Evolutionary conservation across 2,329 filamentous ascomycete species (phyloP).

Genomic region (Achaetomium macrosporum): DNA sequence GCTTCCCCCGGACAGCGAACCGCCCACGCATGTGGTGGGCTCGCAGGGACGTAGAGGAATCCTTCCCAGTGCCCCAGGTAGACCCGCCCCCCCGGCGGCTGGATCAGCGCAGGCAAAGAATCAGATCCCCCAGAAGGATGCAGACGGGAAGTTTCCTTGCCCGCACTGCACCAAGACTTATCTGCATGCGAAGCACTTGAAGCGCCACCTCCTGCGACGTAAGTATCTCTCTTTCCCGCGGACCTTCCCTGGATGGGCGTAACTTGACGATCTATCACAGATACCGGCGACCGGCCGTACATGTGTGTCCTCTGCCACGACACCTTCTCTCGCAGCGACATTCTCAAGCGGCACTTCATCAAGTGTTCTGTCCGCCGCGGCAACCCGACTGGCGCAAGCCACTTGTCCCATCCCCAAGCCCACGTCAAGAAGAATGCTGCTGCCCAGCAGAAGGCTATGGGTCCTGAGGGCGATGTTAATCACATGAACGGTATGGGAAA

Average conservation of each 20-base stretch:
- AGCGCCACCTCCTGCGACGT: slow-evolving; percentile 94
- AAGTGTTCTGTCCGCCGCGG: slow-evolving; percentile 96
- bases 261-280: slow-evolving; percentile 40
- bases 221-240: slow-evolving; percentile 44
- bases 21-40: slow-evolving; percentile 86
- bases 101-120: slow-evolving; percentile 68
- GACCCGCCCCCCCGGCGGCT: slow-evolving; percentile 68
- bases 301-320: slow-evolving; percentile 97
- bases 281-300: slow-evolving; percentile 96
- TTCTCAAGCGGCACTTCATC: slow-evolving; percentile 97
- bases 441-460: slow-evolving; percentile 49
- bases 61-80: slow-evolving; percentile 80
- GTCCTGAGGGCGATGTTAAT: slow-evolving; percentile 49
- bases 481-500: slow-evolving; percentile 57
- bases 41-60: slow-evolving; percentile 91
- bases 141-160: slow-evolving; percentile 96
- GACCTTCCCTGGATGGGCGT: slow-evolving; percentile 13
- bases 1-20: slow-evolving; percentile 48
- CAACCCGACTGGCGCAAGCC: slow-evolving; percentile 90
- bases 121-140: slow-evolving; percentile 88
- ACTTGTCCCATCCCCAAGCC: slow-evolving; percentile 86
- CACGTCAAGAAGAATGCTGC: slow-evolving; percentile 74
- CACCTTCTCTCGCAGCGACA: slow-evolving; percentile 96
- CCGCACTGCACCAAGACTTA: slow-evolving; percentile 98
- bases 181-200: slow-evolving; percentile 92